phyloP scores from a whole-genome alignment of 1,284 basidiomycete genomes.

The Ganoderma meredithae region DNA sequence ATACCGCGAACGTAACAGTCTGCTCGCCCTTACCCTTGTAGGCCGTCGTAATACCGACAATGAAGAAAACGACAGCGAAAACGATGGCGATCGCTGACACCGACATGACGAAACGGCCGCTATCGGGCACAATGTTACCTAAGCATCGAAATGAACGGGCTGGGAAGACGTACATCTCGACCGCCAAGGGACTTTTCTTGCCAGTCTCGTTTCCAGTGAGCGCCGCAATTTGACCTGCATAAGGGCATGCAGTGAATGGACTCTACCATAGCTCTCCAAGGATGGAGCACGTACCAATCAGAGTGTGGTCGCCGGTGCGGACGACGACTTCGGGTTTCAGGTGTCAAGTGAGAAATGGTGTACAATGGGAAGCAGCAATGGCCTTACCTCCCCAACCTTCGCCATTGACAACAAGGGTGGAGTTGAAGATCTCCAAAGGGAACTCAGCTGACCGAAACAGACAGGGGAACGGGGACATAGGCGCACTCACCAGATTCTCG shows the following conservation, averaged over 20 bases:
- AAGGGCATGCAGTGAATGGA: constrained; percentile 6
- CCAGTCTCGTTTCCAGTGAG: constrained; percentile 69
- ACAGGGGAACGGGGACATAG: constrained; percentile 15
- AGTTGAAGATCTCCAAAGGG: constrained; percentile 63
- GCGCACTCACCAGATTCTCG: constrained; percentile 61
- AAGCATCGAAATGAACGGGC: neutral
- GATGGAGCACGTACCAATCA: constrained; percentile 55
- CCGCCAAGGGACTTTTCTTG: constrained; percentile 68
- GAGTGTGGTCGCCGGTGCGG: constrained; percentile 70
- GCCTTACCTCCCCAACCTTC: constrained; percentile 71
- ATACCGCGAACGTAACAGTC: constrained; percentile 74
- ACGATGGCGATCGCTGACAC: constrained; percentile 66
- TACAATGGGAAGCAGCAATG: neutral
- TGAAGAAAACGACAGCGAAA: constrained; percentile 71
- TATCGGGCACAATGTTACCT: constrained; percentile 32
- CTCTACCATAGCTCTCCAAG: neutral
- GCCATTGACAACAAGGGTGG: constrained; percentile 71
- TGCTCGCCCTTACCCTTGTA: constrained; percentile 67
- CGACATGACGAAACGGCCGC: constrained; percentile 65
- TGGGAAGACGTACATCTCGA: constrained; percentile 63
- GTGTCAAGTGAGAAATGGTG: constrained; percentile 11
- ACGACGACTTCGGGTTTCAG: constrained; percentile 59
- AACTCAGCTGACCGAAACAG: neutral
- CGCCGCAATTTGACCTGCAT: constrained; percentile 66
- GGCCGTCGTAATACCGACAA: constrained; percentile 68